Conservation (phyloP, 257 asterid genomes). For the Schizonepeta tenuifolia region DNA sequence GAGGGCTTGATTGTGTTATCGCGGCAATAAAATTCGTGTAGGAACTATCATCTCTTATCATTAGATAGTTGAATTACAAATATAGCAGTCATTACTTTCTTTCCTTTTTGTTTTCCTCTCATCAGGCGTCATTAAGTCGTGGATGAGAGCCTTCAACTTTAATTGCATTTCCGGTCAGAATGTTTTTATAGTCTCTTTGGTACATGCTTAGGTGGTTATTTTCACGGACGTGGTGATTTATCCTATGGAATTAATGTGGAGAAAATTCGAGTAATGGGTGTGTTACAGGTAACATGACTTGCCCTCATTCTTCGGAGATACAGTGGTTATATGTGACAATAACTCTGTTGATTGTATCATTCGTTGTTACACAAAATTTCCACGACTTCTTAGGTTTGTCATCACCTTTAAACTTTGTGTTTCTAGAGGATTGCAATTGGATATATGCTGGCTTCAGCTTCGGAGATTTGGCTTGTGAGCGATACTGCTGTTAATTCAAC, state of each 20-base stretch:
- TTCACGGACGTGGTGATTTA: slow-evolving; percentile 72
- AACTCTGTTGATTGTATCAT: slow-evolving; percentile 12
- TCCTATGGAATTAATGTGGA: slow-evolving; percentile 83
- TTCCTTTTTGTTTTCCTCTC: neutral
- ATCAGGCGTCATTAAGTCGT: slow-evolving; percentile 8
- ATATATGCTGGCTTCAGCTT: slow-evolving; percentile 67
- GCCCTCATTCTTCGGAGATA: slow-evolving; percentile 1
- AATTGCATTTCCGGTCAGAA: neutral
- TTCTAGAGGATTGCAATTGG: slow-evolving; percentile 87
- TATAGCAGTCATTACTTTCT: neutral
- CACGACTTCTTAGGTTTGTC: slow-evolving; percentile 5
- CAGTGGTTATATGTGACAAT: slow-evolving; percentile 26
- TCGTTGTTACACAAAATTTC: neutral
- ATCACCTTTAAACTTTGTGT: slow-evolving; percentile 29
- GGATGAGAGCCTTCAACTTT: slow-evolving; percentile 17
- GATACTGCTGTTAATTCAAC: slow-evolving; percentile 60
- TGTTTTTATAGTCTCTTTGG: slow-evolving; percentile 10
- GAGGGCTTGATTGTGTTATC: slow-evolving; percentile 9
- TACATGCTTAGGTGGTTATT: slow-evolving; percentile 77
- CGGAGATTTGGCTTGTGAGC: slow-evolving; percentile 84
- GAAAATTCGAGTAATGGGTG: slow-evolving; percentile 83
- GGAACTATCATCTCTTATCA: slow-evolving; percentile 1
- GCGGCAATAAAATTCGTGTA: slow-evolving; percentile 1
- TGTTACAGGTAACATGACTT: slow-evolving; percentile 72
- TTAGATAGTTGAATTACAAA: neutral